Conservation (phyloP, 163 green algal species). For the Volvox carteri region DNA sequence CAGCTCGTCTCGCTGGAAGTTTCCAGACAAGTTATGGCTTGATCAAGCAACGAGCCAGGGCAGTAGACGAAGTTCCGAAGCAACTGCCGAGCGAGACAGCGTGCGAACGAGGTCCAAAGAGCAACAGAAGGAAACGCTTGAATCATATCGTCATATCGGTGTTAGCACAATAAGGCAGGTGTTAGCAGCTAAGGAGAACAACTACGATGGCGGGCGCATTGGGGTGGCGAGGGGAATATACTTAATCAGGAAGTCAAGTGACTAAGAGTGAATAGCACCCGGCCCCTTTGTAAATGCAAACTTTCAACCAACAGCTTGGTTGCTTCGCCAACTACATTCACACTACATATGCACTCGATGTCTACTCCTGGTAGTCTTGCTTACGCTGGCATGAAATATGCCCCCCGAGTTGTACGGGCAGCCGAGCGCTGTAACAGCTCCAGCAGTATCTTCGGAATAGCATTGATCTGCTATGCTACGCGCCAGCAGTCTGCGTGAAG, state of each 20-base stretch:
- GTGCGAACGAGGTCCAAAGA: neutral
- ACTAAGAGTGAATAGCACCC: neutral
- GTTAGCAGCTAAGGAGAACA: too few relatives aligned
- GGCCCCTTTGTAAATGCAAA: neutral
- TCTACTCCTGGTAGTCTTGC: too few relatives aligned
- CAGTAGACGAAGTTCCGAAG: conserved; percentile 6
- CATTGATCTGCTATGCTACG: neutral
- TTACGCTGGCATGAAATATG: neutral
- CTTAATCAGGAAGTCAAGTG: neutral
- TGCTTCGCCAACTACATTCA: neutral
- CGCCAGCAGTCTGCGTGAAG: neutral
- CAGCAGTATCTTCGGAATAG: neutral
- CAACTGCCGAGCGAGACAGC: too few relatives aligned
- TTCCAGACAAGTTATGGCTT: neutral
- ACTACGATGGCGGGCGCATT: too few relatives aligned
- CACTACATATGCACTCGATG: neutral
- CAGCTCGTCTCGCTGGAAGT: neutral
- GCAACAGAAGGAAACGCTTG: neutral
- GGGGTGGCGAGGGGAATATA: too few relatives aligned
- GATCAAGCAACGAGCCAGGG: neutral
- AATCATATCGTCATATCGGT: neutral
- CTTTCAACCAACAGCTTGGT: neutral
- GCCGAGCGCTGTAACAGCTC: neutral
- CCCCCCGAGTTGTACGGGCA: neutral
- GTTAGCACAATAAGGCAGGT: too few relatives aligned